Evolutionary conservation across 2,329 filamentous ascomycete genomes (phyloP), one percentile per base, ranked within the genome.

Genomic region (Phialophora tarda): DNA sequence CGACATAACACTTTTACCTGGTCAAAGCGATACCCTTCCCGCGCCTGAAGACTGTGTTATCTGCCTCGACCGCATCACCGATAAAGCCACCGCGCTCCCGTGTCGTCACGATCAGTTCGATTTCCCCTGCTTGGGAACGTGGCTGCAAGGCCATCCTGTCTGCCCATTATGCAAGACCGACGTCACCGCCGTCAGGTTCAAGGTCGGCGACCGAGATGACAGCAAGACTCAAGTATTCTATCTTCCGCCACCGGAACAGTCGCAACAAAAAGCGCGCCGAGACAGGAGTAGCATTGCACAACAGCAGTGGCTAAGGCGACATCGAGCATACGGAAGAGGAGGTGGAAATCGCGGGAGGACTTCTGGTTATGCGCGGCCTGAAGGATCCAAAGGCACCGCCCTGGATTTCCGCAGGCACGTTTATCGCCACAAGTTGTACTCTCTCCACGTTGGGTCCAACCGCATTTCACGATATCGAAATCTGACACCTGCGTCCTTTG

Each of bases 81-180:
- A 95, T 73, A 80, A 86, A 60, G 92, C 91, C 69, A 82, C 89
- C 59, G 86, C 91, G 7, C 80, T 85, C 23, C 93, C 93, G 7
- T 98, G 93, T 81, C 84, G 86, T 50, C 93, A 98, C 80, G 80
- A 82, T 64, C 87, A 88, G 71, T 97, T 96, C 76, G 93, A 97
- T 81, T 96, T 93, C 75, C 77, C 92, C 12, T 98, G 93, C 77
- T 85, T 97, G 5, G 79, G 89, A 24, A 93, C 85, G 78, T 97
- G 94, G 93, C 82, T 96, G 4, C 85, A 92, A 71, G 83, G 90
- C 69, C 85, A 86, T 10, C 82, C 88, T 0, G 85, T 82, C 56
- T 97, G 93, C 74, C 93, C 94, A 21, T 82, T 97, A 60, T 98
- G 93, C 86, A 86, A 86, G 72, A 76, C 79, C 24, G 77, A 82